Percentiles rank a stretch among this genome's conserved stretches.
Evolutionary conservation across 495 filamentous ascomycete genomes (phyloP).

Genomic region (Aspergillus panamensis): DNA sequence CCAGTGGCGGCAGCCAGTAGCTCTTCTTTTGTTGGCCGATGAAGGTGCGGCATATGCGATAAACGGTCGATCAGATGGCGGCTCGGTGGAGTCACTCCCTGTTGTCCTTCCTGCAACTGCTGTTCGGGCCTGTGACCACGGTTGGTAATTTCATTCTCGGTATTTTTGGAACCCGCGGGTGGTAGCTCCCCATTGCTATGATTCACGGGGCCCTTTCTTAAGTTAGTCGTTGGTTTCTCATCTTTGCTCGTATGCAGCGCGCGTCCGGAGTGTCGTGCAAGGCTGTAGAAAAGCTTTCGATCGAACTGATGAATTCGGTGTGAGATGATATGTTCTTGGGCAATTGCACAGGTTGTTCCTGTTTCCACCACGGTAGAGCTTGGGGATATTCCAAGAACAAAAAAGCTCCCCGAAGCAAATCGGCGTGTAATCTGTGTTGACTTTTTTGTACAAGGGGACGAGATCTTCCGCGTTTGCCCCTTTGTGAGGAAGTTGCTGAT

Average conservation of each 20-base stretch:
- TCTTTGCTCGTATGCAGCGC: slow-evolving; percentile 35
- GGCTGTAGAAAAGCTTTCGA: slow-evolving; percentile 11
- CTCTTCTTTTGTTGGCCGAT: slow-evolving; percentile 90
- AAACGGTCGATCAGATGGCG: slow-evolving; percentile 61
- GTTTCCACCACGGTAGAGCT: slow-evolving; percentile 35
- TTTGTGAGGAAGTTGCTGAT: slow-evolving; percentile 23
- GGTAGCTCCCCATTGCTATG: slow-evolving; percentile 17
- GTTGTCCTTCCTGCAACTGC: slow-evolving; percentile 14
- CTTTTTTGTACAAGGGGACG: slow-evolving; percentile 20
- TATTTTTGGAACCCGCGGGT: slow-evolving; percentile 1
- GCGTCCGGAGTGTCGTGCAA: slow-evolving; percentile 27
- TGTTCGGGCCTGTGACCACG: neutral
- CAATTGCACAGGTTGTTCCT: slow-evolving; percentile 34
- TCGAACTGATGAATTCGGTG: slow-evolving; percentile 22
- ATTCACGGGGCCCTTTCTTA: slow-evolving; percentile 12
- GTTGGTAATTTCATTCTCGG: slow-evolving; percentile 9
- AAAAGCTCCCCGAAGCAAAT: slow-evolving; percentile 40
- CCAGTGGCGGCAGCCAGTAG: slow-evolving; percentile 86
- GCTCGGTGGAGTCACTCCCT: slow-evolving; percentile 19
- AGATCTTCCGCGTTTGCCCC: slow-evolving; percentile 20
- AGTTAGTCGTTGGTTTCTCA: slow-evolving; percentile 11
- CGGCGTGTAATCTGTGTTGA: slow-evolving; percentile 30
- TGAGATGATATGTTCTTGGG: slow-evolving; percentile 29
- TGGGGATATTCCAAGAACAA: slow-evolving; percentile 36
- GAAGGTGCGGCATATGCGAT: slow-evolving; percentile 64